Percentiles rank a stretch among this genome's conserved stretches.
phyloP scores from a whole-genome alignment of 257 asterid genomes.

The Penstemon eatonii region DNA sequence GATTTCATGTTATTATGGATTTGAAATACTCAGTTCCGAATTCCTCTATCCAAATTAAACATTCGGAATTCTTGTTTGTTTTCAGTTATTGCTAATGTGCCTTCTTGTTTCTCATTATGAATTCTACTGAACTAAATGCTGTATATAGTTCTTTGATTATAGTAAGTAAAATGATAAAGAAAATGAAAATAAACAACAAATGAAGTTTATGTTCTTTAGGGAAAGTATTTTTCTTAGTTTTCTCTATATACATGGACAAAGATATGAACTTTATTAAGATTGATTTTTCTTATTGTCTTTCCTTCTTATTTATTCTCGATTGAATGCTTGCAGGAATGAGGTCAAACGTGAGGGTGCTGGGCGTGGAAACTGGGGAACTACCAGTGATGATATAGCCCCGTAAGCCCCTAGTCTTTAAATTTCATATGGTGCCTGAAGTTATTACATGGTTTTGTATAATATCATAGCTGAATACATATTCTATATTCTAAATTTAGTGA shows the following conservation, averaged over 20 bases:
- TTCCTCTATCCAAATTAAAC: no score
- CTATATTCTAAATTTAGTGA: slow-evolving; percentile 34
- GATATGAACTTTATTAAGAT: no score
- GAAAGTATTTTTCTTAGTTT: no score
- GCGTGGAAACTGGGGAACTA: slow-evolving; percentile 72
- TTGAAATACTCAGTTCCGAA: no score
- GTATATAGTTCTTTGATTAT: no score
- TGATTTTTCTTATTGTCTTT: not conserved
- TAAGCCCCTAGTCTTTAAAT: slow-evolving; percentile 30
- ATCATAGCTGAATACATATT: not conserved
- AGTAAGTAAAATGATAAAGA: no score
- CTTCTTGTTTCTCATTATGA: no score
- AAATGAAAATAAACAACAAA: no score
- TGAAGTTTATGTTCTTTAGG: no score
- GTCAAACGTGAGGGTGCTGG: slow-evolving; percentile 75
- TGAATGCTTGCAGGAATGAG: slow-evolving; percentile 37
- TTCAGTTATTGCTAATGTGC: not conserved
- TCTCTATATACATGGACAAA: no score
- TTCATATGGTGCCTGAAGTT: not conserved
- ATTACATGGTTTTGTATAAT: not conserved
- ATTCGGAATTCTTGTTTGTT: not conserved
- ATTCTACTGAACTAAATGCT: no score
- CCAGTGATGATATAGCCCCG: slow-evolving; percentile 55
- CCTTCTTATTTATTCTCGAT: not conserved
- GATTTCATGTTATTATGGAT: no score